A percentile compares a stretch with the other conserved stretches of the same genome.
Evolutionary conservation across 371 early-diverging fungal species (phyloP).

Genomic region (Mortierella sp.): DNA sequence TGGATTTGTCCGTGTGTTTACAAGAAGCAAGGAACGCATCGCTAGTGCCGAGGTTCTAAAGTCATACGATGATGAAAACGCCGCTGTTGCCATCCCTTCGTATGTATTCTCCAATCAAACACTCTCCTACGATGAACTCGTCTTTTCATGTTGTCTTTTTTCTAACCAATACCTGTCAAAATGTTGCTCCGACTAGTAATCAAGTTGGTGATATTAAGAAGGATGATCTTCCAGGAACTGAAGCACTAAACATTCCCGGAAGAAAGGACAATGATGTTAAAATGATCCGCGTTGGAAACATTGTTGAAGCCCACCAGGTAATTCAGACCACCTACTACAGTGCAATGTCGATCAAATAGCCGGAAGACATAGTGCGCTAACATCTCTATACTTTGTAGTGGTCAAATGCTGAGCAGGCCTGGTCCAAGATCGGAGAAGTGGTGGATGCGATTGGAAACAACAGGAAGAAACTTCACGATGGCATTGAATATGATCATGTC

Average conservation of each 20-base stretch:
- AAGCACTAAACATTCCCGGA: conserved; percentile 77
- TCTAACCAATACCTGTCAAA: no score
- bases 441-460: conserved; percentile 87
- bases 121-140: not conserved
- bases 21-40: conserved; percentile 66
- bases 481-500: conserved; percentile 96
- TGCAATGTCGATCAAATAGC: not conserved
- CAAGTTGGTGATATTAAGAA: conserved; percentile 91
- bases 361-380: conserved; percentile 3
- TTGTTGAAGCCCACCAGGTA: conserved; percentile 85
- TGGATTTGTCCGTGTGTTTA: conserved; percentile 84
- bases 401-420: conserved; percentile 67
- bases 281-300: conserved; percentile 82
- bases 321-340: conserved; percentile 4
- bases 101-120: conserved; percentile 52
- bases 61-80: conserved; percentile 79
- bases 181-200: conserved; percentile 59
- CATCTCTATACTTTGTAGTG: conserved; percentile 64
- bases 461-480: conserved; percentile 82
- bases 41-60: conserved; percentile 69
- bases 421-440: conserved; percentile 96
- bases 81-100: conserved; percentile 80
- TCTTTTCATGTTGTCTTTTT: not conserved
- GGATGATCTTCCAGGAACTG: conserved; percentile 81
- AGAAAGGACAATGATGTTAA: conserved; percentile 87